Evolutionary conservation across 225 moss, liverwort and hornwort species (phyloP).

Genomic region (Lunularia cruciata): DNA sequence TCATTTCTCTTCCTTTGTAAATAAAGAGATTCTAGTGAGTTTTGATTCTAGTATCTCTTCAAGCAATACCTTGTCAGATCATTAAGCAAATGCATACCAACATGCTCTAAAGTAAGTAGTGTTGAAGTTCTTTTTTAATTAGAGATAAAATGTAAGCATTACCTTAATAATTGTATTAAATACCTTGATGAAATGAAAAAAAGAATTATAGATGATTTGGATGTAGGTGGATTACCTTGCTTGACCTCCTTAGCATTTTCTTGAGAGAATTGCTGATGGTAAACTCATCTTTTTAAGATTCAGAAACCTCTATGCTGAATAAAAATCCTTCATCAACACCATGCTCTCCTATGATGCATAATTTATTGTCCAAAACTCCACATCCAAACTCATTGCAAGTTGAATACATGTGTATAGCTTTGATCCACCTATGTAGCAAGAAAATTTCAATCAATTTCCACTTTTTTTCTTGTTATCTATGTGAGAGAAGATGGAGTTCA

Average conservation of each 20-base stretch:
- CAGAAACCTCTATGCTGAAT: constrained; percentile 41
- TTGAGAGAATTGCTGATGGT: constrained; percentile 18
- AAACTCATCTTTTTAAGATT: constrained; percentile 36
- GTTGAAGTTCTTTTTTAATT: too few species aligned
- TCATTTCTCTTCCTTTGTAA: constrained; percentile 50
- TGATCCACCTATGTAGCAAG: constrained; percentile 34
- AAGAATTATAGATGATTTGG: too few species aligned
- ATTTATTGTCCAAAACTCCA: constrained; percentile 40
- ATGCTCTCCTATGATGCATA: constrained; percentile 41
- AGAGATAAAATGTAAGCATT: not conserved
- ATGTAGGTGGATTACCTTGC: constrained; percentile 43
- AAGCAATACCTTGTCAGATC: too few species aligned
- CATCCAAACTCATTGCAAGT: constrained; percentile 41
- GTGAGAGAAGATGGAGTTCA: too few species aligned
- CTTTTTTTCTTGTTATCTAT: too few species aligned
- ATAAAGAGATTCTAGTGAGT: not conserved
- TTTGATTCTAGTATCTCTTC: too few species aligned
- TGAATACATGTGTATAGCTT: constrained; percentile 35
- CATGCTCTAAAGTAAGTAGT: too few species aligned
- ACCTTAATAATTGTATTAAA: too few species aligned
- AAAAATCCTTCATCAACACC: constrained; percentile 24
- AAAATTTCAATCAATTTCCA: too few species aligned
- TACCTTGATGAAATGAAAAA: too few species aligned
- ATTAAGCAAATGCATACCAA: too few species aligned
- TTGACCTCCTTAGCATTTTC: constrained; percentile 25